Conservation (phyloP, 345 rosid genomes). For the Citrus cavaleriei region DNA sequence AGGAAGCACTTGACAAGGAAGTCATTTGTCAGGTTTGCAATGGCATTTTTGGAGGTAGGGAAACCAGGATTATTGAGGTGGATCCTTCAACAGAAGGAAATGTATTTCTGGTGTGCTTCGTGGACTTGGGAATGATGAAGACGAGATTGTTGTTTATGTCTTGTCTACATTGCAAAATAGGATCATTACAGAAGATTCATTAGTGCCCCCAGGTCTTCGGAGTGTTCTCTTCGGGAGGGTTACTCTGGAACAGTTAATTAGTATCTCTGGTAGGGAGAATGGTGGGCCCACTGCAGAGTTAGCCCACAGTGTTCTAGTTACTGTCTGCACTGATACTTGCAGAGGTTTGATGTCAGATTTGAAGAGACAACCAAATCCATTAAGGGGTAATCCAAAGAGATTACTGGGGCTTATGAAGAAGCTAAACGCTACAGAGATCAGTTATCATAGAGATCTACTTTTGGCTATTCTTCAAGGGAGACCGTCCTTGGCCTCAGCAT, state of each 20-base stretch:
- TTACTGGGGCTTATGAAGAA: conserved; percentile 76
- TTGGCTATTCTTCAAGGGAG: conserved; percentile 66
- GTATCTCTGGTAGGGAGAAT: conserved; percentile 61
- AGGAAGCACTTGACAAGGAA: conserved; percentile 48
- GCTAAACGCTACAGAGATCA: conserved; percentile 62
- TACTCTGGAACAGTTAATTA: conserved; percentile 66
- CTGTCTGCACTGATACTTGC: conserved; percentile 78
- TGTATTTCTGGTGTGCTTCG: conserved; percentile 74
- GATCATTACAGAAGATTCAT: conserved; percentile 66
- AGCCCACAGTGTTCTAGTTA: conserved; percentile 62
- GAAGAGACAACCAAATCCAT: conserved; percentile 41
- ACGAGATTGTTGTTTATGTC: conserved; percentile 56
- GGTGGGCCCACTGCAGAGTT: conserved; percentile 50
- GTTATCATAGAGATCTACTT: conserved; percentile 76
- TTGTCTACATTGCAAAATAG: conserved; percentile 60
- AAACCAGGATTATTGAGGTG: conserved; percentile 71
- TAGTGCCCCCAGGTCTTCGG: conserved; percentile 70
- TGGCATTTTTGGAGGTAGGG: conserved; percentile 84
- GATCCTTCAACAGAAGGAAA: conserved; percentile 76
- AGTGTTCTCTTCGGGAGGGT: conserved; percentile 88
- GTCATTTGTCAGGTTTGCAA: conserved; percentile 72
- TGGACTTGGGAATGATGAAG: conserved; percentile 64
- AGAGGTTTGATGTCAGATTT: conserved; percentile 87
- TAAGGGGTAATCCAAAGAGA: conserved; percentile 72
- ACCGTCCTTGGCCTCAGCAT: conserved; percentile 67